Base-by-base conservation (phyloP, 148 eudicot species). In the Bassia scoparia region DNA sequence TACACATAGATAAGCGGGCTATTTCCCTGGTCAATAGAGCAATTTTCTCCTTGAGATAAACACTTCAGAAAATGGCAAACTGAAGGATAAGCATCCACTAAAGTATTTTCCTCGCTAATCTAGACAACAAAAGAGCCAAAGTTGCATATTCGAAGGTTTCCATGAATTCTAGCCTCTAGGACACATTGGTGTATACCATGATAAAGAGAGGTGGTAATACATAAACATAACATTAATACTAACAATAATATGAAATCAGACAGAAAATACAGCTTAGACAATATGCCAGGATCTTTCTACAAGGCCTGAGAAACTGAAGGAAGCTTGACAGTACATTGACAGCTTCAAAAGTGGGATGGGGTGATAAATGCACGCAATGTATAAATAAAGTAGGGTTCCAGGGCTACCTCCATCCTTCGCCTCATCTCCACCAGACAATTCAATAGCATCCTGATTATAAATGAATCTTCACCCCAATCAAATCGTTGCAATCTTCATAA, bases 381-480 rank as follows among this genome's bases (percentile, higher is more conserved):
- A 13, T 54, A 58, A 21, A n/a, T n/a, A 31, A 21, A 56, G 55
- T 56, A 29, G 29, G 61, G 64, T 52, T 30, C 33, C 61, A 48
- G 52, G 55, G 31, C 50, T 55, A 74, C 75, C 74, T 72, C 67
- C 26, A 67, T 38, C 26, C 17, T 58, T 49, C 0, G 44, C 49
- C 31, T 78, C 82, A 94, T 84, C 98, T 77, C 97, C 98, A 7
- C 98, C 96, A 61, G 98, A 95, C 76, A 95, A 76, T 83, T 91
- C 98, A 30, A 95, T 84, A 17, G 96, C 98, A 20, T 87, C 89
- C 72, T 79, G 91, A 66, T 88, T 88, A 71, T 87, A 23, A 34
- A 85, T 66, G 43, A 95, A 87, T 76, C 96, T 84, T 74, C 90
- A 87, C 54, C 91, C 93, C 27, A 91, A 67, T 73, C 97, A n/a